Evolutionary conservation across 331 rosid genomes (phyloP).

Genomic region (Rhamnella rubrinervis): DNA sequence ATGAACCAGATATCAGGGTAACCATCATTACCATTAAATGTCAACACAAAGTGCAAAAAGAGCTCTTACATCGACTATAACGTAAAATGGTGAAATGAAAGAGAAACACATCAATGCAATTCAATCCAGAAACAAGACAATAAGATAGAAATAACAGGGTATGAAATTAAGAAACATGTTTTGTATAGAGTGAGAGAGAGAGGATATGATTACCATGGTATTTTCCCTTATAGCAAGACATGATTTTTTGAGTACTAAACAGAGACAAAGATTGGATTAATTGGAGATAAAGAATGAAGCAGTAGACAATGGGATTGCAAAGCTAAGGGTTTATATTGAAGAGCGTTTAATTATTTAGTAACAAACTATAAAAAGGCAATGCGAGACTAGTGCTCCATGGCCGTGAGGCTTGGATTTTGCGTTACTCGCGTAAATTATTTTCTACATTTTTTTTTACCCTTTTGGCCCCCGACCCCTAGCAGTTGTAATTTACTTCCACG

Average conservation of each 20-base stretch:
- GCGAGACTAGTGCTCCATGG: too few species aligned
- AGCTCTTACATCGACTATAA: neutral
- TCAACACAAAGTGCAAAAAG: too few species aligned
- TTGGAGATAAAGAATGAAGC: neutral
- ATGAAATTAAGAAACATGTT: neutral
- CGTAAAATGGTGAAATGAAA: neutral
- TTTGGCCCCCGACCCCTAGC: neutral
- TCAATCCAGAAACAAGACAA: neutral
- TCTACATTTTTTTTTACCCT: neutral
- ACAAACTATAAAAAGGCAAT: too few species aligned
- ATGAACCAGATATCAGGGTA: too few species aligned
- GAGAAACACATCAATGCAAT: conserved; percentile 7
- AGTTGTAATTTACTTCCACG: neutral
- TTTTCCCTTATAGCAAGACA: conserved; percentile 34
- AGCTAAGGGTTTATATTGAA: neutral
- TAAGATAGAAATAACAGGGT: neutral
- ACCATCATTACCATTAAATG: too few species aligned
- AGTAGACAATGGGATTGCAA: neutral
- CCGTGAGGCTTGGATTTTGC: neutral
- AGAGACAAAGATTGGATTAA: neutral
- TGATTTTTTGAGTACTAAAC: neutral
- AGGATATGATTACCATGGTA: conserved; percentile 31
- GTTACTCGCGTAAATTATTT: neutral
- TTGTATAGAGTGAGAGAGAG: neutral
- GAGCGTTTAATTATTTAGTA: too few species aligned